phyloP scores from a whole-genome alignment of 2,329 filamentous ascomycete genomes.

The Phialemonium atrogriseum region DNA sequence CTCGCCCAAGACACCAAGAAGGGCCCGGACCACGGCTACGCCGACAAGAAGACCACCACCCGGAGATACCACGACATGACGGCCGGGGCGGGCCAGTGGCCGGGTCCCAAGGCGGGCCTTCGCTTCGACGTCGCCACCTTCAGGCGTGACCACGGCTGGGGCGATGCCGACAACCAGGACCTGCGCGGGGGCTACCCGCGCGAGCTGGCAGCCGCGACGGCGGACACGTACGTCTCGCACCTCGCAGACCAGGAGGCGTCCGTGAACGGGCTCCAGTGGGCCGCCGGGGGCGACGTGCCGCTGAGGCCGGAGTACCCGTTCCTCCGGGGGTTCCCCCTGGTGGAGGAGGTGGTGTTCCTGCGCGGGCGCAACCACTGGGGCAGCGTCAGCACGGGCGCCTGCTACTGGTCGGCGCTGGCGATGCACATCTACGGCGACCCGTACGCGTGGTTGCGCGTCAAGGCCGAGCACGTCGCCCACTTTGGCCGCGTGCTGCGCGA shows the following conservation, averaged over 20 bases:
- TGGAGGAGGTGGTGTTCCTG: slow-evolving; percentile 22
- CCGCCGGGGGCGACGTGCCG: slow-evolving; percentile 7
- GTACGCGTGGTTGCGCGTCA: slow-evolving; percentile 18
- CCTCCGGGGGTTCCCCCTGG: slow-evolving; percentile 21
- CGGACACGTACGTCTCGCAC: not conserved
- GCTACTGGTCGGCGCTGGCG: slow-evolving; percentile 24
- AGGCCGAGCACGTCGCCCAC: slow-evolving; percentile 23
- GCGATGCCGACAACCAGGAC: not conserved
- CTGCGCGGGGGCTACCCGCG: not conserved
- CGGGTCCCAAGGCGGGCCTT: slow-evolving; percentile 4
- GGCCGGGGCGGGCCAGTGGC: not conserved
- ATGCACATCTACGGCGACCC: slow-evolving; percentile 18
- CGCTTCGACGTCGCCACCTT: slow-evolving; percentile 9
- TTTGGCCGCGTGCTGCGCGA: slow-evolving; percentile 17
- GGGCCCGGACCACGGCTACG: not conserved
- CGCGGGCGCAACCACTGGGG: slow-evolving; percentile 13
- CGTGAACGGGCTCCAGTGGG: not conserved
- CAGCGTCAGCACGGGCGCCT: slow-evolving; percentile 11
- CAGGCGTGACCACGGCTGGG: slow-evolving; percentile 2
- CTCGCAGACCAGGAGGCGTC: not conserved
- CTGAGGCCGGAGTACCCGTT: slow-evolving; percentile 2
- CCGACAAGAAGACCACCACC: too few species aligned
- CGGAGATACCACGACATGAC: slow-evolving; percentile 4
- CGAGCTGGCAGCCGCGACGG: not conserved
- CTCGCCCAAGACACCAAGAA: too few species aligned